phyloP scores from a whole-genome alignment of 345 rosid species.

The Eucalyptus dawsonii region DNA sequence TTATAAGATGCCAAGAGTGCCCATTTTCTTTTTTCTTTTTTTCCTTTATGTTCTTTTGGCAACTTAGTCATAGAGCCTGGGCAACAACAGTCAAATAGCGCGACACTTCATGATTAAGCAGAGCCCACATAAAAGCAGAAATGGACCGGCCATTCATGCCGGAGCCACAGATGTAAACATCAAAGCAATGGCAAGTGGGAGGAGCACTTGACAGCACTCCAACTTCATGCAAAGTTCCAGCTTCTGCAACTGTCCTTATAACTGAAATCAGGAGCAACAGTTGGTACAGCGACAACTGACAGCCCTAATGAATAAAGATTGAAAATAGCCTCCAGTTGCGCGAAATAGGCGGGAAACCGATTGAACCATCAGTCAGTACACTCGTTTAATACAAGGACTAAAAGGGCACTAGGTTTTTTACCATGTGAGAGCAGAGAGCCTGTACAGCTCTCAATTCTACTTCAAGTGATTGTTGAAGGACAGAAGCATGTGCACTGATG shows the following conservation, averaged over 20 bases:
- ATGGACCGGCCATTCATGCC: neutral
- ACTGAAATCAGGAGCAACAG: neutral
- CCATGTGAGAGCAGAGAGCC: neutral
- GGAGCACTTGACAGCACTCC: neutral
- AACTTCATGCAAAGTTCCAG: neutral
- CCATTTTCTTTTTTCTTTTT: neutral
- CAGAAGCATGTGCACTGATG: neutral
- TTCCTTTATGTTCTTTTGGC: neutral
- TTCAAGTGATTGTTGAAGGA: neutral
- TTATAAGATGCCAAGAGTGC: neutral
- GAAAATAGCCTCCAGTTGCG: neutral
- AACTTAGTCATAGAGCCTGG: neutral
- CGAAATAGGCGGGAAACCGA: neutral
- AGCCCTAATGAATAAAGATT: neutral
- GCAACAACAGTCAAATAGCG: neutral
- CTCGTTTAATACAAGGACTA: neutral
- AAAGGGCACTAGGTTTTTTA: neutral
- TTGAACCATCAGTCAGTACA: neutral
- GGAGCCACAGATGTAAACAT: neutral
- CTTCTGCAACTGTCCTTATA: neutral
- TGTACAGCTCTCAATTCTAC: neutral
- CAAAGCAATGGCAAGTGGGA: neutral
- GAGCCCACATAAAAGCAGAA: neutral
- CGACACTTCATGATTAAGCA: neutral
- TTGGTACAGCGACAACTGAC: neutral